These are phyloP conservation scores for Globomyces pollinis-pini DNA, from an alignment of 192 early-diverging fungal species.

Conservation along the genomic window DNA sequence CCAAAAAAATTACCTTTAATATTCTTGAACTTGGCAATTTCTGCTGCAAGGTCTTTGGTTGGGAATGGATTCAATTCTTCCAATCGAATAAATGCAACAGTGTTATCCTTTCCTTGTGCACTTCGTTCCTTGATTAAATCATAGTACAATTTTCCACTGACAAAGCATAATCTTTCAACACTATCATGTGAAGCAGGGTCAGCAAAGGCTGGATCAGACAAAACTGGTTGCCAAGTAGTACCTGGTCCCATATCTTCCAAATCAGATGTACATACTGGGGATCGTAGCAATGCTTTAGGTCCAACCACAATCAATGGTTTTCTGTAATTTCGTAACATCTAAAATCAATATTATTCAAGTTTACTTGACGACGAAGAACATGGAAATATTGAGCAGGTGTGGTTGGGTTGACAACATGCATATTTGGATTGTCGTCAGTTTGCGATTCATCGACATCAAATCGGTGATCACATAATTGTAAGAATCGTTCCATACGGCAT, in stretches of 20 bases:
- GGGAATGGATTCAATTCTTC: conserved; percentile 95
- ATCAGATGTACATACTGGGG: conserved; percentile 53
- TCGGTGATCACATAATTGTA: conserved; percentile 73
- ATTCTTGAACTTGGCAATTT: conserved; percentile 57
- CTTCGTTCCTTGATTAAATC: conserved; percentile 78
- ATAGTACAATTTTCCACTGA: conserved; percentile 89
- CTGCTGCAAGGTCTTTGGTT: conserved; percentile 48
- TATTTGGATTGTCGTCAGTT: conserved; percentile 71
- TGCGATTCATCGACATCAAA: conserved; percentile 49
- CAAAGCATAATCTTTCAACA: conserved; percentile 71
- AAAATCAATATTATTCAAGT: conserved; percentile 1
- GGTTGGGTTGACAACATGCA: conserved; percentile 89
- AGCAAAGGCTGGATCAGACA: conserved; percentile 50
- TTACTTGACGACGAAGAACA: conserved; percentile 79
- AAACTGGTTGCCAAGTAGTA: conserved; percentile 76
- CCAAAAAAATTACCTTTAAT: conserved; percentile 28
- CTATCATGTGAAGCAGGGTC: conserved; percentile 12
- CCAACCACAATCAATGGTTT: conserved; percentile 85
- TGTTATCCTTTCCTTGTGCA: conserved; percentile 38
- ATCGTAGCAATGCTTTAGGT: conserved; percentile 44
- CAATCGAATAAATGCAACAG: conserved; percentile 75
- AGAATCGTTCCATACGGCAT: conserved; percentile 85
- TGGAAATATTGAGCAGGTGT: conserved; percentile 94
- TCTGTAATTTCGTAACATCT: conserved; percentile 78
- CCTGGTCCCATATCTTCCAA: conserved; percentile 78